Percentiles rank a stretch among this genome's conserved stretches.
Conservation (phyloP, 805 yeast species). For the Diddensiella transvaalensis region DNA sequence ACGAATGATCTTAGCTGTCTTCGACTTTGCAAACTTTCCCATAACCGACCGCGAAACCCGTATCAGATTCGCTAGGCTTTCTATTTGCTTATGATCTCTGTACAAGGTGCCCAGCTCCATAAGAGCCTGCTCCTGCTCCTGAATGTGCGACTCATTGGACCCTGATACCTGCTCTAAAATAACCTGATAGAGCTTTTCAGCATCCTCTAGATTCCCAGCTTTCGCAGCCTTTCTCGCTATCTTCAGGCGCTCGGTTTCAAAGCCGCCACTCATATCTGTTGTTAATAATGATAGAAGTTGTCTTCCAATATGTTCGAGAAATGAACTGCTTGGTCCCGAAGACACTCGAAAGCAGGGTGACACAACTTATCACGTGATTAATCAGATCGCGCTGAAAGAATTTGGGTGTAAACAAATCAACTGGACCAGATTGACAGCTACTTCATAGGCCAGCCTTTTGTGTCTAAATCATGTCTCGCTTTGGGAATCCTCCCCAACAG, state of each 20-base stretch:
- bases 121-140: conserved; percentile 65
- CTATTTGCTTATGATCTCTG: conserved; percentile 44
- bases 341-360: background rate
- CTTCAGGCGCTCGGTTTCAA: conserved; percentile 35
- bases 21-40: conserved; percentile 83
- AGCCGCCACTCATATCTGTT: background rate
- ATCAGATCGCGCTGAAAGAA: background rate
- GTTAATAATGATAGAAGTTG: background rate
- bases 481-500: background rate
- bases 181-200: conserved; percentile 57
- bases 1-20: conserved; percentile 87
- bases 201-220: conserved; percentile 47
- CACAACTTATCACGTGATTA: background rate
- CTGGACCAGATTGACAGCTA: background rate
- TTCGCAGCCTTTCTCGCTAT: conserved; percentile 60
- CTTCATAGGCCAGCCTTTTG: too few relatives aligned
- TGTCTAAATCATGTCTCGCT: background rate
- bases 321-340: too few relatives aligned
- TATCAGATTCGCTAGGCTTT: conserved; percentile 58
- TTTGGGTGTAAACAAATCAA: background rate
- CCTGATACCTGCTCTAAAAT: conserved; percentile 39
- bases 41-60: conserved; percentile 66
- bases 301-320: background rate
- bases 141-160: conserved; percentile 41
- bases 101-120: conserved; percentile 73